Conservation (phyloP, 2,329 filamentous ascomycete genomes). For the Penicillium concentricum region DNA sequence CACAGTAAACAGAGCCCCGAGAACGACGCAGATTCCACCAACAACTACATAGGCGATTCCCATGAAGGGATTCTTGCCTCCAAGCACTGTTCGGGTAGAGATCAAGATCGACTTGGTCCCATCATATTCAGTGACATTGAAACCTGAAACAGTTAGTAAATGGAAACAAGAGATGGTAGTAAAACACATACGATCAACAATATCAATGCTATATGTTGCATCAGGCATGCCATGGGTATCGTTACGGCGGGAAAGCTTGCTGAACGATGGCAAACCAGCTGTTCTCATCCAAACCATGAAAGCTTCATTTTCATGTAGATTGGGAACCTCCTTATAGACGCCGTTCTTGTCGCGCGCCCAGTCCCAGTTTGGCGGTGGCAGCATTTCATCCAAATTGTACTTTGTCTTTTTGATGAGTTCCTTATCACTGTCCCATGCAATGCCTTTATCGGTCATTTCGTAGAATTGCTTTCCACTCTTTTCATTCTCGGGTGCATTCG, state of each 20-base stretch:
- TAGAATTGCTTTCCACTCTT: slow-evolving; percentile 54
- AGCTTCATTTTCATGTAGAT: slow-evolving; percentile 72
- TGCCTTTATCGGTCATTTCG: slow-evolving; percentile 71
- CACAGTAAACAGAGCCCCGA: slow-evolving; percentile 83
- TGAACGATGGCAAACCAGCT: slow-evolving; percentile 88
- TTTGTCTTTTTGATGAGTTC: slow-evolving; percentile 71
- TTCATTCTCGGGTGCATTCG: slow-evolving; percentile 36
- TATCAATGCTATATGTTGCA: slow-evolving; percentile 74
- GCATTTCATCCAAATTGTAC: slow-evolving; percentile 64
- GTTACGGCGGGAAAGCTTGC: slow-evolving; percentile 86
- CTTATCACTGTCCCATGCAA: slow-evolving; percentile 83
- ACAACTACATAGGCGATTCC: slow-evolving; percentile 96
- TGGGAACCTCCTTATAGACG: slow-evolving; percentile 69
- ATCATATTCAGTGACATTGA: slow-evolving; percentile 73
- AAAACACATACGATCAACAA: slow-evolving; percentile 69
- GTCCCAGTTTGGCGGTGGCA: slow-evolving; percentile 85
- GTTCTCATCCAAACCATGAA: slow-evolving; percentile 99
- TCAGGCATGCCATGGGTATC: slow-evolving; percentile 64
- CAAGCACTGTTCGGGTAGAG: slow-evolving; percentile 87
- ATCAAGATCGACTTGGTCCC: slow-evolving; percentile 89
- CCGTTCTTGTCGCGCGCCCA: slow-evolving; percentile 74
- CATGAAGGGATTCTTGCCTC: slow-evolving; percentile 90
- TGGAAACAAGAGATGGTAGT: background rate
- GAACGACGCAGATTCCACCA: slow-evolving; percentile 84
- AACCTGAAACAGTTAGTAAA: slow-evolving; percentile 57